A percentile compares a stretch with the other conserved stretches of the same genome.
Evolutionary conservation across 306 rosid species (phyloP).

Genomic region (Pterocarpus santalinus): DNA sequence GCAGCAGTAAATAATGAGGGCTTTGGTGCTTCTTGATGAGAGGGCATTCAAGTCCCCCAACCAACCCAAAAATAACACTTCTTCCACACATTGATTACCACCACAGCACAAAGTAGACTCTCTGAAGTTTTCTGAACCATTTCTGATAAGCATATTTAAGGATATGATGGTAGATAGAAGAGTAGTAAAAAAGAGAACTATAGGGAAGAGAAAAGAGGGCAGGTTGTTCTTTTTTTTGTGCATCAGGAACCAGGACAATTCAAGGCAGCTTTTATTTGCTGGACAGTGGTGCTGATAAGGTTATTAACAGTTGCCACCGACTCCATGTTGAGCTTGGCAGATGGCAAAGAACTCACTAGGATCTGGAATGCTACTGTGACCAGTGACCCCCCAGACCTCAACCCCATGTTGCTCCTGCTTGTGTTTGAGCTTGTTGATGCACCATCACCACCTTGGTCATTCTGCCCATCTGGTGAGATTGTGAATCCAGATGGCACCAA

Average conservation of each 20-base stretch:
- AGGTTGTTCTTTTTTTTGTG: background rate
- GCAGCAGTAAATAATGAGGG: constrained; percentile 70
- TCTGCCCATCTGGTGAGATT: constrained; percentile 71
- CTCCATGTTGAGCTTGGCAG: constrained; percentile 86
- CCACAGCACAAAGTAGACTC: constrained; percentile 45
- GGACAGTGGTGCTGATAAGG: constrained; percentile 83
- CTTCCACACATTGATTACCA: constrained; percentile 67
- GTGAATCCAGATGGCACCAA: constrained; percentile 91
- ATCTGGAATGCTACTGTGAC: constrained; percentile 90
- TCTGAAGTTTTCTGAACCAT: constrained; percentile 43
- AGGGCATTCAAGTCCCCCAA: constrained; percentile 80
- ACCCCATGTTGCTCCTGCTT: constrained; percentile 20
- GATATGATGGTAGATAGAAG: constrained; percentile 29
- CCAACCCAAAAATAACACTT: constrained; percentile 58
- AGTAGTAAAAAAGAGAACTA: background rate
- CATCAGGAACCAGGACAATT: constrained; percentile 76
- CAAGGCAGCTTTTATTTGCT: constrained; percentile 89
- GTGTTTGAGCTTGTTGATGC: constrained; percentile 69
- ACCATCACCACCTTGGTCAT: constrained; percentile 51
- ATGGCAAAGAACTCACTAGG: constrained; percentile 82
- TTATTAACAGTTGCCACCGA: constrained; percentile 87
- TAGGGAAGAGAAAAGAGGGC: too few relatives aligned
- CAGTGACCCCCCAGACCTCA: constrained; percentile 60
- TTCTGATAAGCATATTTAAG: constrained; percentile 66
- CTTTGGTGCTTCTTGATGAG: constrained; percentile 65